Conservation (phyloP, 169 alveolate genomes). For the Plasmodium ovale region DNA sequence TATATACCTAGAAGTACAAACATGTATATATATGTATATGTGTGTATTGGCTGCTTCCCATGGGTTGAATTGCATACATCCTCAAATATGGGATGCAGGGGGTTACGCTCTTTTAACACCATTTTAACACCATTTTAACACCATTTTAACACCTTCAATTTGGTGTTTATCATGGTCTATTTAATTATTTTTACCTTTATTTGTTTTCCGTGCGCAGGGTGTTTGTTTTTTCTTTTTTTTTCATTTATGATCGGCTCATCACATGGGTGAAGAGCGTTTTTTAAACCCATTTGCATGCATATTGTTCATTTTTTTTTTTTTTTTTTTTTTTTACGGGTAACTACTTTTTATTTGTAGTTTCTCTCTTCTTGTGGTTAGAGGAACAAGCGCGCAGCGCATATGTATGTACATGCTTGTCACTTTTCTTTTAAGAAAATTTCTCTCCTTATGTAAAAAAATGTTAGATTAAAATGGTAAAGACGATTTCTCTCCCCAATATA, state of each 20-base stretch:
- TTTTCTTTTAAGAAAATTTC: background rate
- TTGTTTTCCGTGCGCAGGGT: background rate
- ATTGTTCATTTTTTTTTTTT: background rate
- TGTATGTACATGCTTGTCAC: background rate
- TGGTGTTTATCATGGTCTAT: background rate
- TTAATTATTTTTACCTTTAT: background rate
- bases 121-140: no score
- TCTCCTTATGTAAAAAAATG: background rate
- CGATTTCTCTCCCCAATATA: background rate
- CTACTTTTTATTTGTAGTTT: background rate
- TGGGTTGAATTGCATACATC: no score
- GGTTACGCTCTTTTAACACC: no score
- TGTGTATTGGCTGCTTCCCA: no score
- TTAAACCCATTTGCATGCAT: constrained; percentile 17
- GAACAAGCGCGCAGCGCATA: background rate
- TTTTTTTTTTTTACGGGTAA: background rate
- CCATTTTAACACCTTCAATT: background rate
- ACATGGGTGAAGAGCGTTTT: background rate
- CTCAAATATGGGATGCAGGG: no score
- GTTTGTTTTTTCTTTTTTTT: background rate
- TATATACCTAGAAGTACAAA: no score
- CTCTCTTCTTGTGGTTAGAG: background rate
- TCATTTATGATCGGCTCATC: background rate
- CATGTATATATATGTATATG: no score
- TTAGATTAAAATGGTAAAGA: background rate